These are phyloP conservation scores for Kodamaea fukazawae DNA, from an alignment of 805 yeast species.

Conservation along the genomic window DNA sequence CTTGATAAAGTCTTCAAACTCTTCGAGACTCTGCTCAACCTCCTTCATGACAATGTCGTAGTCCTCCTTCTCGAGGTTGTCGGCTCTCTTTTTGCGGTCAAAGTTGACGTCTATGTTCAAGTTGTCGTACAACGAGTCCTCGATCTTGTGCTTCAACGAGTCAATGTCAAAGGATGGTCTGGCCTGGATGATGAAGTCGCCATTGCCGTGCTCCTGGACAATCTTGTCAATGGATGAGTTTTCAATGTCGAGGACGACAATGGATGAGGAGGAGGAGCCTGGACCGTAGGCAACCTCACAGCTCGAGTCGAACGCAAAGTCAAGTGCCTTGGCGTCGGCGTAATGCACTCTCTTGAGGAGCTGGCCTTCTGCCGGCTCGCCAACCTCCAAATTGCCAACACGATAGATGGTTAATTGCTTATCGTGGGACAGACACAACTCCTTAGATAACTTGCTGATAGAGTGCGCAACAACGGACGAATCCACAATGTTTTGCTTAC, in stretches of 20 bases:
- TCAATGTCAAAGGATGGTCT: slow-evolving; percentile 28
- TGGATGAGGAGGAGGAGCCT: neutral
- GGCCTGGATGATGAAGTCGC: slow-evolving; percentile 26
- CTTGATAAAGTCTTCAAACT: slow-evolving; percentile 30
- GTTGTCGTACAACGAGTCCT: slow-evolving; percentile 19
- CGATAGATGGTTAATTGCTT: slow-evolving; percentile 24
- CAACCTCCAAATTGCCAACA: slow-evolving; percentile 19
- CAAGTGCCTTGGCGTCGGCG: slow-evolving; percentile 15
- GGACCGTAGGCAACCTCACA: slow-evolving; percentile 9
- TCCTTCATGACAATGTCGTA: slow-evolving; percentile 15
- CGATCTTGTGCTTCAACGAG: slow-evolving; percentile 22
- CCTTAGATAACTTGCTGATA: slow-evolving; percentile 14
- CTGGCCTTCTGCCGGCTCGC: slow-evolving; percentile 9
- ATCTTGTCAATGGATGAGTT: slow-evolving; percentile 2
- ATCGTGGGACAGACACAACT: slow-evolving; percentile 16
- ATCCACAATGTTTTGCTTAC: slow-evolving; percentile 20
- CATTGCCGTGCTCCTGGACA: slow-evolving; percentile 2
- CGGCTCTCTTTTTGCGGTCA: slow-evolving; percentile 18
- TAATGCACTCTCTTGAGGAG: slow-evolving; percentile 22
- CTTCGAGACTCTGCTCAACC: slow-evolving; percentile 26
- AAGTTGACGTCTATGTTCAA: slow-evolving; percentile 21
- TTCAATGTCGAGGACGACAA: slow-evolving; percentile 8
- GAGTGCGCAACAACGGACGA: slow-evolving; percentile 17
- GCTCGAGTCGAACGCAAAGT: slow-evolving; percentile 14
- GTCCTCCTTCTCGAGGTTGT: slow-evolving; percentile 12